Conservation (phyloP, 2,329 filamentous ascomycete species). For the Acrodontium crateriforme region DNA sequence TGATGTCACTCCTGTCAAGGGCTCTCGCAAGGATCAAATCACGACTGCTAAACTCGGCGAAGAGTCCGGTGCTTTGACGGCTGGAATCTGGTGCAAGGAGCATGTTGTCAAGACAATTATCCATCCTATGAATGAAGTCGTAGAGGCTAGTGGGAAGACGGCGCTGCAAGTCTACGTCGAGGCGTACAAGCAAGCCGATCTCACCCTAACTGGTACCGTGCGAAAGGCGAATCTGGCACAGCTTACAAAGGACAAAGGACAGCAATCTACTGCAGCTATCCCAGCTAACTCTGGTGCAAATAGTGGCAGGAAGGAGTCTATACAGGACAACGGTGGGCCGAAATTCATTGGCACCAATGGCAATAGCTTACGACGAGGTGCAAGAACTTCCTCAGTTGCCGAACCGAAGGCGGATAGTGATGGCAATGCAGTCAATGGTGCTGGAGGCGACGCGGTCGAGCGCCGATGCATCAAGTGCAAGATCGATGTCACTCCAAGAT, state of each 20-base stretch:
- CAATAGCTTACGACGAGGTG: too few species aligned
- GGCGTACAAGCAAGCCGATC: slow-evolving; percentile 89
- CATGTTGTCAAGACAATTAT: slow-evolving; percentile 58
- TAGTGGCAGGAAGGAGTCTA: slow-evolving; percentile 13
- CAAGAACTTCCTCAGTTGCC: slow-evolving; percentile 14
- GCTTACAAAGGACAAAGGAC: slow-evolving; percentile 41
- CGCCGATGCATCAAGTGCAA: slow-evolving; percentile 32
- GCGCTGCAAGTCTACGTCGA: slow-evolving; percentile 77
- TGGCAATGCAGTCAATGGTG: too few species aligned
- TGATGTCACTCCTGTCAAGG: slow-evolving; percentile 80
- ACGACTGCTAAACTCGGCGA: slow-evolving; percentile 67
- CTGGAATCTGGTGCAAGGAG: slow-evolving; percentile 82
- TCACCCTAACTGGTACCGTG: slow-evolving; percentile 78
- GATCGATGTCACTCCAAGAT: slow-evolving; percentile 57
- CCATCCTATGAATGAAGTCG: slow-evolving; percentile 65
- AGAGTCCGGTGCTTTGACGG: slow-evolving; percentile 71
- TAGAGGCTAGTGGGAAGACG: slow-evolving; percentile 57
- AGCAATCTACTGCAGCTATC: slow-evolving; percentile 16
- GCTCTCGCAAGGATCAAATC: slow-evolving; percentile 67
- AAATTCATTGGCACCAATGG: too few species aligned
- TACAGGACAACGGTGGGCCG: too few species aligned
- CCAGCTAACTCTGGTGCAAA: slow-evolving; percentile 21
- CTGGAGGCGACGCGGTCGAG: too few species aligned
- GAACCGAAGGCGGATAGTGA: slow-evolving; percentile 16
- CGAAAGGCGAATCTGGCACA: slow-evolving; percentile 73